Conservation (phyloP, 2,329 filamentous ascomycete species). For the Podosphaera fusca region DNA sequence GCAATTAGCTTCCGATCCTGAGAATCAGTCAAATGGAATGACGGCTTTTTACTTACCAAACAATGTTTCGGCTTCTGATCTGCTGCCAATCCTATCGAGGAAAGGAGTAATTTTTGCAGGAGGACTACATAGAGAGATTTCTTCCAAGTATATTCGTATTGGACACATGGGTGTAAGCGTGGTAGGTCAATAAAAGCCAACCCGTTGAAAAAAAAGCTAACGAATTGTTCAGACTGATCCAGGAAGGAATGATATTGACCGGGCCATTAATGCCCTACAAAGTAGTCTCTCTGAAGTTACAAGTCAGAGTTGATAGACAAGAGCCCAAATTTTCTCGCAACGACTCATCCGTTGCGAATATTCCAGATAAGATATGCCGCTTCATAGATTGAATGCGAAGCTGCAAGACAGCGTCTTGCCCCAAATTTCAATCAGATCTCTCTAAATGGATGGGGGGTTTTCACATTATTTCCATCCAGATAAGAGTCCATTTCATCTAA, state of each 20-base stretch:
- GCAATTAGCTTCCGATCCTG: conserved; percentile 63
- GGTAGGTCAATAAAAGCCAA: conserved; percentile 22
- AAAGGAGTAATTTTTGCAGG: conserved; percentile 87
- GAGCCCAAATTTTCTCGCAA: too few species aligned
- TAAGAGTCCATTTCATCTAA: too few species aligned
- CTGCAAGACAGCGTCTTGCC: too few species aligned
- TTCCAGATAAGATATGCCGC: too few species aligned
- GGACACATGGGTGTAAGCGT: conserved; percentile 96
- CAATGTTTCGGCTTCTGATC: conserved; percentile 52
- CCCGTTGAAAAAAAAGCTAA: conserved; percentile 2
- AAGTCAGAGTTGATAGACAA: conserved; percentile 22
- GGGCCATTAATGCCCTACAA: conserved; percentile 57
- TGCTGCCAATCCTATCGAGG: conserved; percentile 65
- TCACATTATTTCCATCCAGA: too few species aligned
- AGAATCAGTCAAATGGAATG: conserved; percentile 92
- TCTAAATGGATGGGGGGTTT: too few species aligned
- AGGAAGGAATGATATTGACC: conserved; percentile 58
- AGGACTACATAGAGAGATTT: conserved; percentile 89
- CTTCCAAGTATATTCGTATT: conserved; percentile 78
- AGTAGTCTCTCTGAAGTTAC: conserved; percentile 54
- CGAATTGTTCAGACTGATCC: conserved; percentile 37
- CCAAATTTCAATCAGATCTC: too few species aligned
- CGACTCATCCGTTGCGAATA: too few species aligned
- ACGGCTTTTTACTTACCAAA: conserved; percentile 92
- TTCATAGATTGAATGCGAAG: too few species aligned